Evolutionary conservation across 345 rosid genomes (phyloP).

Genomic region (Rubroshorea leprosula): DNA sequence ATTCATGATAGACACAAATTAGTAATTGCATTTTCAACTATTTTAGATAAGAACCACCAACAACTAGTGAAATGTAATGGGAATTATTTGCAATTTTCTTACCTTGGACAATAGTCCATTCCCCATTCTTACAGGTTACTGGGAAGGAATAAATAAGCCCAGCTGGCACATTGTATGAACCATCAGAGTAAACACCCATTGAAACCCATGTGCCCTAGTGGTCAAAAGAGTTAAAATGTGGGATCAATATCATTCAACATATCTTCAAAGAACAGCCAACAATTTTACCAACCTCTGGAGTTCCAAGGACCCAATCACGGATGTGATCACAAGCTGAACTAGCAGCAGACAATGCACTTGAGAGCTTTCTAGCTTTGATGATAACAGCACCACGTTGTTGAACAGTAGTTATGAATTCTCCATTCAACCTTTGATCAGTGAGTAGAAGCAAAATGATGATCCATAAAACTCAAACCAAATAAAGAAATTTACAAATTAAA

Average conservation of each 20-base stretch:
- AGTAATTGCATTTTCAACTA: no score
- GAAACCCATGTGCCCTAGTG: slow-evolving; percentile 94
- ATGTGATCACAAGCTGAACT: slow-evolving; percentile 98
- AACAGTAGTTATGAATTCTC: slow-evolving; percentile 77
- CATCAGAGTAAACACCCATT: slow-evolving; percentile 98
- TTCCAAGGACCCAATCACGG: slow-evolving; percentile 98
- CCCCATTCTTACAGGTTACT: slow-evolving; percentile 77
- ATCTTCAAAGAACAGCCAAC: neutral
- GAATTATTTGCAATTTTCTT: slow-evolving; percentile 4
- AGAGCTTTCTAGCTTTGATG: slow-evolving; percentile 88
- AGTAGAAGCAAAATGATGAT: neutral
- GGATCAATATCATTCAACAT: neutral
- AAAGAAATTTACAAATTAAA: neutral
- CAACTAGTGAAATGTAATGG: no score
- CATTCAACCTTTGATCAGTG: slow-evolving; percentile 56
- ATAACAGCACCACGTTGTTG: slow-evolving; percentile 99
- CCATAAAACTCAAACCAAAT: neutral
- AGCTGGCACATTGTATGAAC: slow-evolving; percentile 89
- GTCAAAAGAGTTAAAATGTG: slow-evolving; percentile 3
- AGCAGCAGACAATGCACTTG: slow-evolving; percentile 98
- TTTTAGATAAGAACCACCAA: no score
- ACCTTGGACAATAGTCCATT: slow-evolving; percentile 96
- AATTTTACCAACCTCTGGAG: slow-evolving; percentile 63
- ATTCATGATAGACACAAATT: no score
- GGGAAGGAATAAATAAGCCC: slow-evolving; percentile 98